phyloP scores from a whole-genome alignment of 306 rosid species.

The Potentilla sterilis region DNA sequence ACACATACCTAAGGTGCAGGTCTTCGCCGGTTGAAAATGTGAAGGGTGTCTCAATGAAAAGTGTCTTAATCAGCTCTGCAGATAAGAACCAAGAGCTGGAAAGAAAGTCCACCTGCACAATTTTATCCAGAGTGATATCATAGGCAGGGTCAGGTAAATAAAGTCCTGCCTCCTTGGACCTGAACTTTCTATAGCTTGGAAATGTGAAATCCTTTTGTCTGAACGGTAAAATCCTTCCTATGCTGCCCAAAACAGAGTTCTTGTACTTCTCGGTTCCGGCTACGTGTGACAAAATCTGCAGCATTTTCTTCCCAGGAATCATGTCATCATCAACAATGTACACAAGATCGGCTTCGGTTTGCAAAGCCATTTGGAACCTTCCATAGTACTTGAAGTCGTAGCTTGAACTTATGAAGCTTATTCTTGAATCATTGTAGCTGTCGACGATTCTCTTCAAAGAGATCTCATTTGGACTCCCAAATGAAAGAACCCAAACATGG shows the following conservation, averaged over 20 bases:
- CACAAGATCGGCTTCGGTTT: conserved; percentile 82
- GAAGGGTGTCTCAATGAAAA: conserved; percentile 80
- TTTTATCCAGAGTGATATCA: conserved; percentile 72
- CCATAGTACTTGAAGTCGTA: conserved; percentile 98
- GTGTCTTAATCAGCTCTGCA: conserved; percentile 72
- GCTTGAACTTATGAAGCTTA: conserved; percentile 80
- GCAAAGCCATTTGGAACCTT: conserved; percentile 90
- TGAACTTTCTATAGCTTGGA: conserved; percentile 86
- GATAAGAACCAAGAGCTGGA: conserved; percentile 97
- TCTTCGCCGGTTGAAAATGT: conserved; percentile 98
- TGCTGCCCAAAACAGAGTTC: conserved; percentile 86
- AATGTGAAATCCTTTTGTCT: conserved; percentile 89
- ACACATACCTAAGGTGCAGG: conserved; percentile 80
- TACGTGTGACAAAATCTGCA: conserved; percentile 86
- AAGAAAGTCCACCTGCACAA: conserved; percentile 95
- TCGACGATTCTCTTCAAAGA: conserved; percentile 79
- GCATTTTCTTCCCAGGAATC: conserved; percentile 91
- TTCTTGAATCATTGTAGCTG: conserved; percentile 75
- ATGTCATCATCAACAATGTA: conserved; percentile 88
- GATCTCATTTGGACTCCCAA: conserved; percentile 88
- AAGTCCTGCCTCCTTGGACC: conserved; percentile 90
- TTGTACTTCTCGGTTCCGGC: conserved; percentile 77
- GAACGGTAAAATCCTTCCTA: conserved; percentile 90
- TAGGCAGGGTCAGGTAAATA: conserved; percentile 98
- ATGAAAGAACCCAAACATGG: conserved; percentile 92